Conservation (phyloP, 352 stramenopile genomes). For the Phytophthora multivora region DNA sequence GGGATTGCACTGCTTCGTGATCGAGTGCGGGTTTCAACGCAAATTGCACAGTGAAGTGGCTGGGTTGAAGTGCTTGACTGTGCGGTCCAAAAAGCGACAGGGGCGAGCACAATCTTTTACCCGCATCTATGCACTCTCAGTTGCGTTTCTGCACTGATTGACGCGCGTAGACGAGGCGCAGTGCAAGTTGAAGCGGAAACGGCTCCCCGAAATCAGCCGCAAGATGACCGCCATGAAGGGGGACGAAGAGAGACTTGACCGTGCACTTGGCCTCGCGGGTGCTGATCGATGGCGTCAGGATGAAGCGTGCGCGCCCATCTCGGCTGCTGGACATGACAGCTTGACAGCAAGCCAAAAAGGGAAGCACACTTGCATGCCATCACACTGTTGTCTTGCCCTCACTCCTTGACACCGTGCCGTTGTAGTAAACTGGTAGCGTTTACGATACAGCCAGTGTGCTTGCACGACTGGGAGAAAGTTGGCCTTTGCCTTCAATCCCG, state of each 20-base stretch:
- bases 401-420: no score
- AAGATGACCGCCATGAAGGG: neutral
- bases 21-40: slow-evolving; percentile 3
- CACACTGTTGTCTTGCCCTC: no score
- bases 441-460: neutral
- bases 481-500: neutral
- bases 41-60: slow-evolving; percentile 12
- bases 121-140: no score
- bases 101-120: no score
- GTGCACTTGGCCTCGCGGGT: neutral
- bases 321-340: neutral
- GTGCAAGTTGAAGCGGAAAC: slow-evolving; percentile 20
- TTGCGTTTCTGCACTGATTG: slow-evolving; percentile 21
- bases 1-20: slow-evolving; percentile 2
- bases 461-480: no score
- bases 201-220: neutral
- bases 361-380: no score
- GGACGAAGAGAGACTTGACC: neutral
- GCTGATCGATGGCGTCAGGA: slow-evolving; percentile 22
- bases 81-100: no score
- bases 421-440: neutral
- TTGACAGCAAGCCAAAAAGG: no score
- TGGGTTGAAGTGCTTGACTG: slow-evolving; percentile 1
- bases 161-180: slow-evolving; percentile 9
- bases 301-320: neutral